Base-by-base conservation (phyloP, 2,329 filamentous ascomycete species). In the Sporothrix mexicana region DNA sequence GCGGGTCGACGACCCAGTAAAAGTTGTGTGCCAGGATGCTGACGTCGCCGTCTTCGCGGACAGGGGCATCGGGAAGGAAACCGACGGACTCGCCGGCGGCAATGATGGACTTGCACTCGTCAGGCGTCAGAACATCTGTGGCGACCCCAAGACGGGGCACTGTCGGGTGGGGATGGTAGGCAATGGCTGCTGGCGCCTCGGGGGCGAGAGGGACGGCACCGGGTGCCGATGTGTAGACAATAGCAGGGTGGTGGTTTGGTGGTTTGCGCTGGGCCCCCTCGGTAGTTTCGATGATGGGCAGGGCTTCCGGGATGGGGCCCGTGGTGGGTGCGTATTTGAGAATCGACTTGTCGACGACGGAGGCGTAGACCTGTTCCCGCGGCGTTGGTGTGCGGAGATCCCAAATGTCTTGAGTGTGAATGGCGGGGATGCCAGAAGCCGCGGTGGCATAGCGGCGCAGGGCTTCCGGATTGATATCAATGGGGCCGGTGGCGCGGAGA, bases 1-100 rank as follows among this genome's bases (percentile, higher is more conserved):
- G 83, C 25, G 84, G 82, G 76, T 93, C 91, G 13, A 90, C 84
- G 9, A 93, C 84, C 91, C 91, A 93, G 82, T 92, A 92, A 76
- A 93, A 92, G 79, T 92, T 93, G 81, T 93, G 91, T 0, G 91
- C 91, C 0, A 92, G 80, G 64, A 92, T 86, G 77, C 89, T 91
- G 30, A 85, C 84, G 70, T 91, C 89, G 17, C 88, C 88, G 72
- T 90, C 88, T n/a, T 89, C 88, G 1, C 89, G 87, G 43, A 92
- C 82, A 0, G 91, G 91, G 0, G 89, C 88, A 77, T 93, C 91
- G 0, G 91, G 91, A 0, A 90, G 83, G 75, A 92, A 93, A 7
- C 87, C 86, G 62, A 92, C 86, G 0, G 84, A 84, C 78, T 93
- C 91, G 5, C 88, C 90, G 0, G 90, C 88, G 0, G 89, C 87